These are phyloP conservation scores for Lunularia cruciata DNA, from an alignment of 225 moss, liverwort and hornwort genomes.

Conservation along the genomic window DNA sequence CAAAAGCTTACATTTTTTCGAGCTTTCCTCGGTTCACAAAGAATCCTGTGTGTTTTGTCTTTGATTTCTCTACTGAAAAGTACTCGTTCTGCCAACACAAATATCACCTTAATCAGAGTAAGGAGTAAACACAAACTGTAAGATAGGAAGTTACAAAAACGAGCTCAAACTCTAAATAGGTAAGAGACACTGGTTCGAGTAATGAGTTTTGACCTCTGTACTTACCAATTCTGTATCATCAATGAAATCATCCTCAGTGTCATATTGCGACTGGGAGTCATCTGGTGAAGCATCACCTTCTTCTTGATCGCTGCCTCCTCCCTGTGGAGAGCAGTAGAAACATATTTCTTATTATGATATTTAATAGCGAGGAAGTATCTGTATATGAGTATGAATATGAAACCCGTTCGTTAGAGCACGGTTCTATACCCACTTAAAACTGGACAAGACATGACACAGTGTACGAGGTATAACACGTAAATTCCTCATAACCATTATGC, in stretches of 20 bases:
- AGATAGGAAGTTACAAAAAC: not conserved
- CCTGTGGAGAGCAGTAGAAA: conserved; percentile 42
- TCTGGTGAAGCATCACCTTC: conserved; percentile 64
- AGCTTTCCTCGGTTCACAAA: conserved; percentile 93
- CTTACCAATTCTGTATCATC: conserved; percentile 92
- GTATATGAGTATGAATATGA: too few relatives aligned
- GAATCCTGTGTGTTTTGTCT: conserved; percentile 91
- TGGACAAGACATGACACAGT: too few relatives aligned
- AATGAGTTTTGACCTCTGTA: not conserved
- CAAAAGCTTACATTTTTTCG: conserved; percentile 70
- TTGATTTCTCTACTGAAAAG: conserved; percentile 79
- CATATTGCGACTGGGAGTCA: conserved; percentile 87
- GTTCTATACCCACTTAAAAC: too few relatives aligned
- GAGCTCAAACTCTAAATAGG: too few relatives aligned
- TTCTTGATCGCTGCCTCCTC: conserved; percentile 90
- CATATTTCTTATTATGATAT: too few relatives aligned
- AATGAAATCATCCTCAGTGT: conserved; percentile 92
- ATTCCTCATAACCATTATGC: too few relatives aligned
- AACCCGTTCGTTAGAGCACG: too few relatives aligned
- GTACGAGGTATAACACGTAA: too few relatives aligned
- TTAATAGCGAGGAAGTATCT: too few relatives aligned
- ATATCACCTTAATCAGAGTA: not conserved
- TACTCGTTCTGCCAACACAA: conserved; percentile 68
- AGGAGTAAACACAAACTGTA: not conserved
- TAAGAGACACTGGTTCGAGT: too few relatives aligned